Evolutionary conservation across 2,329 filamentous ascomycete genomes (phyloP).

Genomic region (Penicillium nordicum): DNA sequence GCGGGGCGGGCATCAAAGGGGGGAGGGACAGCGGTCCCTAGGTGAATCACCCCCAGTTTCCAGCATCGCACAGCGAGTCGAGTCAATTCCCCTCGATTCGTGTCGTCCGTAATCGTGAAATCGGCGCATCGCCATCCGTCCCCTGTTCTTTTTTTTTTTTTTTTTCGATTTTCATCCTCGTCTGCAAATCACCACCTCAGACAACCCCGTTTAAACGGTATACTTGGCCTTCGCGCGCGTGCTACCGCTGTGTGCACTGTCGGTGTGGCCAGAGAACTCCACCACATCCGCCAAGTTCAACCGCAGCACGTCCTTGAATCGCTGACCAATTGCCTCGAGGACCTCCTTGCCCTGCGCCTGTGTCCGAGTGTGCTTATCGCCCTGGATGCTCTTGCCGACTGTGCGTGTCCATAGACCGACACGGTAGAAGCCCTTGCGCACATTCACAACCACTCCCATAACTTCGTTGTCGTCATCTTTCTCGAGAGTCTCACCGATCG

Average conservation of each 20-base stretch:
- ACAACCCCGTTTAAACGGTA: slow-evolving; percentile 59
- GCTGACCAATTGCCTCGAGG: slow-evolving; percentile 76
- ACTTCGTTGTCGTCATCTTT: slow-evolving; percentile 90
- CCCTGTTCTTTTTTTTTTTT: slow-evolving; percentile 14
- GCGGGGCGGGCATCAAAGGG: slow-evolving; percentile 14
- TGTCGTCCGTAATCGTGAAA: slow-evolving; percentile 12
- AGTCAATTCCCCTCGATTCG: slow-evolving; percentile 8
- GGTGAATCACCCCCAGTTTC: slow-evolving; percentile 11
- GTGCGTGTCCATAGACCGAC: slow-evolving; percentile 97
- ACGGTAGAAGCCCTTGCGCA: slow-evolving; percentile 96
- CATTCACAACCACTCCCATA: slow-evolving; percentile 99
- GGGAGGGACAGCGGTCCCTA: slow-evolving; percentile 19
- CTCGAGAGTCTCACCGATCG: slow-evolving; percentile 96
- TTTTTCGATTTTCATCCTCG: slow-evolving; percentile 19
- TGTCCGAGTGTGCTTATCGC: slow-evolving; percentile 70
- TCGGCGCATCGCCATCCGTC: slow-evolving; percentile 1
- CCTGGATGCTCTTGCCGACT: slow-evolving; percentile 77
- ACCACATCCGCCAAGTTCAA: slow-evolving; percentile 72
- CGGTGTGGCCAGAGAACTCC: slow-evolving; percentile 96
- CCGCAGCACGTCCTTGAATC: slow-evolving; percentile 89
- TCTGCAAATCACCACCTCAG: slow-evolving; percentile 14
- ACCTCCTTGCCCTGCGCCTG: slow-evolving; percentile 80
- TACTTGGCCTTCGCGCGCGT: slow-evolving; percentile 95
- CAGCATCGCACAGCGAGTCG: slow-evolving; percentile 10
- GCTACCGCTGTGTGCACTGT: slow-evolving; percentile 87